Conservation (phyloP, 2,329 filamentous ascomycete genomes). For the Calonectria naviculata region DNA sequence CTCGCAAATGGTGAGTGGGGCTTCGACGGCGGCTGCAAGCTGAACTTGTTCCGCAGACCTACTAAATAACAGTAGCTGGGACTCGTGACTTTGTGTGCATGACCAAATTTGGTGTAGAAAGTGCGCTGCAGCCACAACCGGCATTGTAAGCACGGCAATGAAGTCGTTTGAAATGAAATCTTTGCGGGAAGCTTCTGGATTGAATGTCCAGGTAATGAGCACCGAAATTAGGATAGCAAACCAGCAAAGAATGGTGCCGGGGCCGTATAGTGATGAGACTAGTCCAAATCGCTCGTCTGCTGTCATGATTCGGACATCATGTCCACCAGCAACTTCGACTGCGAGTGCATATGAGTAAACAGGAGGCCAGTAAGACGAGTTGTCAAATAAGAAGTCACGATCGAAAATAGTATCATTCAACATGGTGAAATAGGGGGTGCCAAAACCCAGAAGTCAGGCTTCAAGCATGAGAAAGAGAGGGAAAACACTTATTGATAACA, state of each 20-base stretch:
- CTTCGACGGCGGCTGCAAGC: neutral
- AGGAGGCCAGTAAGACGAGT: too few relatives aligned
- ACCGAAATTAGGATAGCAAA: neutral
- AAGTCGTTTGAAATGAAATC: neutral
- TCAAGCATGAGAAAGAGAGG: too few relatives aligned
- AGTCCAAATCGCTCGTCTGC: neutral
- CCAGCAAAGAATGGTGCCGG: neutral
- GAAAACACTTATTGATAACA: too few relatives aligned
- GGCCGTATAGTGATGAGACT: neutral
- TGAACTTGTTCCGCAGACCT: neutral
- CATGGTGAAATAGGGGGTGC: too few relatives aligned
- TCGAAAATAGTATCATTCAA: too few relatives aligned
- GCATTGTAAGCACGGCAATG: neutral
- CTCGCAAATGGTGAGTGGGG: neutral
- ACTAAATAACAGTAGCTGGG: neutral
- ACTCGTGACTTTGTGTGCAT: neutral
- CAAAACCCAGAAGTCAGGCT: too few relatives aligned
- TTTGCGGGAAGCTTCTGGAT: neutral
- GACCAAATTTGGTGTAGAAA: neutral
- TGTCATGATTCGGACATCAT: too few relatives aligned
- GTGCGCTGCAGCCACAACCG: neutral
- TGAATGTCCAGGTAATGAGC: neutral
- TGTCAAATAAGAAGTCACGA: too few relatives aligned
- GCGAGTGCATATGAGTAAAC: too few relatives aligned
- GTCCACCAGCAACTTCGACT: too few relatives aligned